Conservation (phyloP, 176 grass and related monocot genomes). For the Elaeis guineensis region DNA sequence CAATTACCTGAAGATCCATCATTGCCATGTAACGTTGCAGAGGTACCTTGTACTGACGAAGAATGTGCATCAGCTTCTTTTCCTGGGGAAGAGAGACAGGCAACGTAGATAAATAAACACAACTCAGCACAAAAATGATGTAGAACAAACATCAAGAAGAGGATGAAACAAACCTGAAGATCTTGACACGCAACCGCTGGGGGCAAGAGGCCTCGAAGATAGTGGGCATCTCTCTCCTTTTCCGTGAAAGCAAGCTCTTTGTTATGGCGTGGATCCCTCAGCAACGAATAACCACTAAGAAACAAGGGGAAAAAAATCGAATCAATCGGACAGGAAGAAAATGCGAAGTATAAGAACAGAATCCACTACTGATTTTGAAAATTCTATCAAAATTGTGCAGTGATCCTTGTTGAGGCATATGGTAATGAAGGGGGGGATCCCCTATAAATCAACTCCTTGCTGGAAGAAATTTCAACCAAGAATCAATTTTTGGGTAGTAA, state of each 20-base stretch:
- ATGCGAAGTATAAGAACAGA: neutral
- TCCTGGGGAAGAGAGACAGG: slow-evolving; percentile 33
- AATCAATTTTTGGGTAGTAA: too few species aligned
- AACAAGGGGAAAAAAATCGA: neutral
- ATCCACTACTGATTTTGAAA: neutral
- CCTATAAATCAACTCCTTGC: too few species aligned
- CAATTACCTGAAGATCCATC: slow-evolving; percentile 81
- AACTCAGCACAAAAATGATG: neutral
- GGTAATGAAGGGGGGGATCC: too few species aligned
- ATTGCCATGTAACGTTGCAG: slow-evolving; percentile 77
- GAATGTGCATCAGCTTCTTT: slow-evolving; percentile 82
- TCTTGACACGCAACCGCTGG: slow-evolving; percentile 50
- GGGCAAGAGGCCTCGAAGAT: slow-evolving; percentile 71
- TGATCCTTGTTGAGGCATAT: too few species aligned
- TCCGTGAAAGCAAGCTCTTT: slow-evolving; percentile 79
- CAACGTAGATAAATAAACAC: neutral
- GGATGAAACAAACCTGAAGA: slow-evolving; percentile 52
- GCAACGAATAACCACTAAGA: slow-evolving; percentile 54
- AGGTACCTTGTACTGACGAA: slow-evolving; percentile 72
- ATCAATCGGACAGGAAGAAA: slow-evolving; percentile 9
- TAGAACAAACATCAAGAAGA: neutral
- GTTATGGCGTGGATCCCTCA: slow-evolving; percentile 85
- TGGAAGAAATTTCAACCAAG: too few species aligned
- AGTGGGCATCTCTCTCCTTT: slow-evolving; percentile 57
- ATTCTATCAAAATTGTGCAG: neutral